Conservation (phyloP, 75 land plant genomes). For the Sequoia sempervirens region DNA sequence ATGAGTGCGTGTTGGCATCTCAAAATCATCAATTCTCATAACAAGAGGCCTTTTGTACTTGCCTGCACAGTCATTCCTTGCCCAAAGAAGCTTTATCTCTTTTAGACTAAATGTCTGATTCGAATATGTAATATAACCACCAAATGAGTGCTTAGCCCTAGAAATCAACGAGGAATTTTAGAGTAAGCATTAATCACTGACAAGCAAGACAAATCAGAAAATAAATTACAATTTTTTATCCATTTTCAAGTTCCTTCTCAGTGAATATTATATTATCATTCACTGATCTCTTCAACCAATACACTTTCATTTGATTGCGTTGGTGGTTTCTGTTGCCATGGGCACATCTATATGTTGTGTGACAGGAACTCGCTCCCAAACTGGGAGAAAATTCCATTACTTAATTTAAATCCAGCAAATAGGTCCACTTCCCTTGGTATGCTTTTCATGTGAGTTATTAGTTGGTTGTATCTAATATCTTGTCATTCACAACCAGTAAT, state of each 20-base stretch:
- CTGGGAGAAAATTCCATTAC: not conserved
- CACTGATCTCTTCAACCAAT: not conserved
- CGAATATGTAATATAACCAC: constrained; percentile 73
- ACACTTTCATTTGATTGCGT: not conserved
- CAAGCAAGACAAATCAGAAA: not conserved
- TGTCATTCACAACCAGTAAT: not conserved
- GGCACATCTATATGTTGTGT: not conserved
- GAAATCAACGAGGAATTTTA: not conserved
- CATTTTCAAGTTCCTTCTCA: not conserved
- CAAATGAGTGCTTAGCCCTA: constrained; percentile 77
- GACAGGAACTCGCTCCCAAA: not conserved
- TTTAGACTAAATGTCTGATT: constrained; percentile 61
- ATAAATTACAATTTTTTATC: not conserved
- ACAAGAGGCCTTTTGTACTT: constrained; percentile 51
- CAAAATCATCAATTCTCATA: constrained; percentile 78
- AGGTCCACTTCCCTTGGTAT: not conserved
- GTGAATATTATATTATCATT: not conserved
- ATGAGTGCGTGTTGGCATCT: constrained; percentile 60
- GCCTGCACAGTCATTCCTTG: constrained; percentile 50
- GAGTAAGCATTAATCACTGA: not conserved
- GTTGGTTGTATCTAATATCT: not conserved
- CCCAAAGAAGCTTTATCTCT: constrained; percentile 90
- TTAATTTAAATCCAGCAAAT: not conserved
- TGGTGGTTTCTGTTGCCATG: not conserved
- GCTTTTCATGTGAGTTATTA: not conserved